Evolutionary conservation across 2,329 filamentous ascomycete genomes (phyloP), one percentile per base, ranked within the genome.

Genomic region (Pleomassaria siparia): DNA sequence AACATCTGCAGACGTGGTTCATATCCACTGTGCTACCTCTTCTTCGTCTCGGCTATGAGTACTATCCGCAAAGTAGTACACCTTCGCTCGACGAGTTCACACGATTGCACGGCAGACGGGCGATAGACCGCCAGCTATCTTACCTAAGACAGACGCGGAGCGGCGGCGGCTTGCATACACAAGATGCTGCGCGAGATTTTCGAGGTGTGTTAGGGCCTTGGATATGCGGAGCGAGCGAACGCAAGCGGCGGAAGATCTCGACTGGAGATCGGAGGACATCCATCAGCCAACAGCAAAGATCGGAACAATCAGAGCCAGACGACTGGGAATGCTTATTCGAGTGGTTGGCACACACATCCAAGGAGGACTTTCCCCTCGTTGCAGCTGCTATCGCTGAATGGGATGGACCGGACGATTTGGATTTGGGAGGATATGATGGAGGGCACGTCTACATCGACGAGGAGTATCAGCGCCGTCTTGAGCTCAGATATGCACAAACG

Each of bases 341-440:
- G 45, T 91, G 87, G 87, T 75, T 92, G 30, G 75, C 80, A 12
- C 63, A 72, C 2, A 81, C 83, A 50, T 83, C 87, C 1, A 74
- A 75, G 3, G 75, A 74, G 16, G 80, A 83, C 13, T 87, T 89
- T 78, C 73, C 69, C 21, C 73, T 84, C n/a, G 80, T 82, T n/a
- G 75, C 84, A 25, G 76, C 77, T 40, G 83, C 80, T 7, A 74
- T 91, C 26, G 80, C 84, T 50, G 80, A 87, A 54, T 92, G 88
- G 88, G 82, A 86, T 58, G 88, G 88, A 0, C 86, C 87, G 0
- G 74, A 75, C 6, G 88, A 91, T 60, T 77, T 86, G 39, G 85
- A 91, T 55, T 66, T 89, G 4, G 86, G 84, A 3, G 81, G 80
- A 11, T 81, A 79, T 55, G 77, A 79, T 32, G 70, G 73, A 22